Evolutionary conservation across 225 moss, liverwort and hornwort species (phyloP).

Genomic region (Marchantia polymorpha): DNA sequence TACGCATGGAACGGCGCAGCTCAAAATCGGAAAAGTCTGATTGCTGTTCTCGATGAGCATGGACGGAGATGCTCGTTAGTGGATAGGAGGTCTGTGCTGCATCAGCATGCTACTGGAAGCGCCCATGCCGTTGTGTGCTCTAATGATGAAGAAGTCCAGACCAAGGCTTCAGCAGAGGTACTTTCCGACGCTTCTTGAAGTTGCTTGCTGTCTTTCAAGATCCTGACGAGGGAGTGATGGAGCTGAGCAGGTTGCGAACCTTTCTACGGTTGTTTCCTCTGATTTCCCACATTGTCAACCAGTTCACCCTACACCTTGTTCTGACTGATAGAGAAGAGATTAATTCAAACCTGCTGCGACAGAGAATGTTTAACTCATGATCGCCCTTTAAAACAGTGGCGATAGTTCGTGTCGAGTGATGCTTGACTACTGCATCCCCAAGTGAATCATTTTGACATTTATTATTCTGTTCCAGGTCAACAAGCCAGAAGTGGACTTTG

Average conservation of each 20-base stretch:
- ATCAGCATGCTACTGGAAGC: slow-evolving; percentile 65
- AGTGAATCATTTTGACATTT: not conserved
- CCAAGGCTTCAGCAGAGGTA: slow-evolving; percentile 66
- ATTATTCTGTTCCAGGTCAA: slow-evolving; percentile 39
- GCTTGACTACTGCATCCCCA: not conserved
- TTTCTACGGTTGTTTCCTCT: not conserved
- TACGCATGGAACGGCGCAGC: slow-evolving; percentile 23
- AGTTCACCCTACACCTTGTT: not conserved
- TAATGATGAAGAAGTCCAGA: slow-evolving; percentile 63
- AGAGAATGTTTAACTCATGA: not conserved
- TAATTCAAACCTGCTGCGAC: not conserved
- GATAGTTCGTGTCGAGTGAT: not conserved
- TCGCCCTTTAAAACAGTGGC: not conserved
- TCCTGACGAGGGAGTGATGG: not conserved
- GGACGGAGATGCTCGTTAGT: slow-evolving; percentile 64
- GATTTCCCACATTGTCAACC: not conserved
- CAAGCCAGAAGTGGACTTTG: slow-evolving; percentile 61
- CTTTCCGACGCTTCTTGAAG: not conserved
- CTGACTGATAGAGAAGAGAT: not conserved
- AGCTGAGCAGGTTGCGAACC: not conserved
- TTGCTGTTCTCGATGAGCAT: slow-evolving; percentile 52
- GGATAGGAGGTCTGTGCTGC: slow-evolving; percentile 58
- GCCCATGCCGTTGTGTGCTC: slow-evolving; percentile 70
- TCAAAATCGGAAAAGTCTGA: slow-evolving; percentile 56
- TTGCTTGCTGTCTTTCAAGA: not conserved